Base-by-base conservation (phyloP, 2,329 filamentous ascomycete genomes). In the Exophiala xenobiotica region DNA sequence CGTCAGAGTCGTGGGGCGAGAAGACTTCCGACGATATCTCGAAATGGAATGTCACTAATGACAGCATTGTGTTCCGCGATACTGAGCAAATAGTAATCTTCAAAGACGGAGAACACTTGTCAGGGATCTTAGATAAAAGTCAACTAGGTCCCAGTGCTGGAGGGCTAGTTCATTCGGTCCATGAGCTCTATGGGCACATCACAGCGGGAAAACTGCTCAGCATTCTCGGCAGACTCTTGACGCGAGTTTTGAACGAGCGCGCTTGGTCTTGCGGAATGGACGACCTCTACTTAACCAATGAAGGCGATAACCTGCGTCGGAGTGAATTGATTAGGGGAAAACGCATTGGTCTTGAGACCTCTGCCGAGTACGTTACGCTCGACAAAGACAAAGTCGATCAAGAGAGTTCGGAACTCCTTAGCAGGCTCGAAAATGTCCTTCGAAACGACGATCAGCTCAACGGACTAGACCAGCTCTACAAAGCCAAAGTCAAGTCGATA, bases 181-280 rank as follows among this genome's bases (percentile, higher is more conserved):
- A 99, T 65, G 93, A 99, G 66, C 83, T 91, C 1, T 96, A 96
- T 66, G 93, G 95, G 2, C 87, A 93, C 51, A 86, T 86, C 12
- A 79, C 87, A 57, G 92, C 93, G 16, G 92, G 93, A 26, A 90
- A 89, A 65, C 76, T 96, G 7, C 81, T 99, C 47, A 95, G 90
- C 75, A 87, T 92, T 61, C 78, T 99, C 49, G 93, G 93, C 47
- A 84, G 93, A 50, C 78, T 99, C 20, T 74, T 99, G 57, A 99
- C 93, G 0, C 87, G 91, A 64, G 86, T 91, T 59, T 78, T 97
- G 54, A 88, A 93, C 65, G 95, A 96, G 85, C 82, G 91, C 45
- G 93, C 92, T 1, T 97, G 97, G 68, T 93, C 89, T 59, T 99
- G 93, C 69, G 95, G 95, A 67, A 96, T 99, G 71, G 92, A 99